Conservation (phyloP, 169 alveolate species). For the Plasmodium vinckei region DNA sequence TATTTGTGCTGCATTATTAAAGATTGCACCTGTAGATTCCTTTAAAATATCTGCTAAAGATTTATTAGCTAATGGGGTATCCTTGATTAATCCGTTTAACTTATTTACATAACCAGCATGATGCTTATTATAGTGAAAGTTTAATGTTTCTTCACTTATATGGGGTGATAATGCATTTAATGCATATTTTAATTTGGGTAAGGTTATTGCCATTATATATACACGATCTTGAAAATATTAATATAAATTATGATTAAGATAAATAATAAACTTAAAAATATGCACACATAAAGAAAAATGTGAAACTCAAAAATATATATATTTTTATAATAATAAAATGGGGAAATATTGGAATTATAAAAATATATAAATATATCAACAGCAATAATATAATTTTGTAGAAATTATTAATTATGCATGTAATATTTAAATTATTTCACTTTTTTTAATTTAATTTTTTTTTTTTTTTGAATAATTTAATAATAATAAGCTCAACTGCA, state of each 20-base stretch:
- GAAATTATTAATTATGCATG: too few species aligned
- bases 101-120: slow-evolving; percentile 94
- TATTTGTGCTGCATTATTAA: slow-evolving; percentile 92
- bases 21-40: slow-evolving; percentile 87
- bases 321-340: background rate
- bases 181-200: slow-evolving; percentile 95
- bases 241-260: background rate
- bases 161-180: slow-evolving; percentile 94
- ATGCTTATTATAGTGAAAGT: slow-evolving; percentile 95
- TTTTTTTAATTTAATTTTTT: too few species aligned
- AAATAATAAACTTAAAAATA: background rate
- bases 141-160: slow-evolving; percentile 92
- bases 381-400: too few species aligned
- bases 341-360: too few species aligned
- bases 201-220: slow-evolving; percentile 85
- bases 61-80: slow-evolving; percentile 57
- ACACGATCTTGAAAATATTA: background rate
- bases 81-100: slow-evolving; percentile 82
- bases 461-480: too few species aligned
- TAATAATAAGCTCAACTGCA: too few species aligned
- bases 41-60: slow-evolving; percentile 83
- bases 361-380: too few species aligned
- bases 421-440: too few species aligned
- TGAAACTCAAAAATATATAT: background rate
- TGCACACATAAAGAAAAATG: too few species aligned